Conservation (phyloP, 495 filamentous ascomycete species). For the Neurospora tetrasperma region DNA sequence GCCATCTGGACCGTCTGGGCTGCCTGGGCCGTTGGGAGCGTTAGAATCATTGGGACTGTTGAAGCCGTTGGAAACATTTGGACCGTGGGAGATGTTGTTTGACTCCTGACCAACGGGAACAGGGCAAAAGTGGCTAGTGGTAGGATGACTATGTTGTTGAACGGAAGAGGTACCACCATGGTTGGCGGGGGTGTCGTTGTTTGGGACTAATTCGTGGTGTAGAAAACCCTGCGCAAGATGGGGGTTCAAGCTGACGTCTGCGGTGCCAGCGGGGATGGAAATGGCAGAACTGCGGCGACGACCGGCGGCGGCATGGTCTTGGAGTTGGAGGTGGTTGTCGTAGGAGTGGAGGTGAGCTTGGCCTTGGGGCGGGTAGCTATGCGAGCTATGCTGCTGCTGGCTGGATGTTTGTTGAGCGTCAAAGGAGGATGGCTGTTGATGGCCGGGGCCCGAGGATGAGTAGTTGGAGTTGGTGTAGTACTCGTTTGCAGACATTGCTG, state of each 20-base stretch:
- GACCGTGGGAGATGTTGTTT: background rate
- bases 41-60: too few relatives aligned
- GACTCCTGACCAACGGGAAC: background rate
- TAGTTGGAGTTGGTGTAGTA: background rate
- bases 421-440: background rate
- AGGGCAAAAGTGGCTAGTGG: background rate
- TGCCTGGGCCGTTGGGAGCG: too few relatives aligned
- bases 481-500: background rate
- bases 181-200: background rate
- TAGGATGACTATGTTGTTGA: background rate
- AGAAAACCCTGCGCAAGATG: background rate
- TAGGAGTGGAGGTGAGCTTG: background rate
- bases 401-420: background rate
- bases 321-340: background rate
- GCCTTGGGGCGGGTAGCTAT: background rate
- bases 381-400: background rate
- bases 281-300: background rate
- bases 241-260: background rate
- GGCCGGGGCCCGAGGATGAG: background rate
- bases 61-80: too few relatives aligned
- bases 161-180: background rate
- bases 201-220: background rate
- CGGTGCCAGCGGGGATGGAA: background rate
- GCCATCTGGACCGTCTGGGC: slow-evolving; percentile 29
- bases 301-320: background rate